These are phyloP conservation scores for Sclerotinia minor DNA, from an alignment of 2,329 filamentous ascomycete genomes.

Conservation along the genomic window DNA sequence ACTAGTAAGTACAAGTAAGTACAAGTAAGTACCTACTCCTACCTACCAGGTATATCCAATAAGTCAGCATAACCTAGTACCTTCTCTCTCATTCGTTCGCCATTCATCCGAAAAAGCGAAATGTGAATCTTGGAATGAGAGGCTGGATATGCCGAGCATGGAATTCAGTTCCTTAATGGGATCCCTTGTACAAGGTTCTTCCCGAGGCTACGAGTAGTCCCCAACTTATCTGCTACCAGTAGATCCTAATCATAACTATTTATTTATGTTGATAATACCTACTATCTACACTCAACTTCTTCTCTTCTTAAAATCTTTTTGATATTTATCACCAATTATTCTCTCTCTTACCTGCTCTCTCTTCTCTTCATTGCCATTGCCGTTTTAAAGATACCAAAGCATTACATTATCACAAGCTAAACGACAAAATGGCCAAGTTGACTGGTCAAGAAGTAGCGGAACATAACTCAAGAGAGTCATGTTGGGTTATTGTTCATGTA, in stretches of 20 bases:
- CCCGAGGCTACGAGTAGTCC: constrained; percentile 14
- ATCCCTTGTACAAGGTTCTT: not conserved
- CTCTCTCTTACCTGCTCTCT: not conserved
- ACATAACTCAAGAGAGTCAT: constrained; percentile 80
- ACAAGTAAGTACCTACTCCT: too few species aligned
- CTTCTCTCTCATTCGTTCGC: constrained; percentile 19
- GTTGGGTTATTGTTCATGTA: constrained; percentile 88
- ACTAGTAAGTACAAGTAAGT: too few species aligned
- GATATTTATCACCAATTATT: not conserved
- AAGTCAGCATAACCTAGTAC: not conserved
- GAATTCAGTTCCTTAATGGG: not conserved
- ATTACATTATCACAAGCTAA: constrained; percentile 6
- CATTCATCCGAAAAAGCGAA: constrained; percentile 27
- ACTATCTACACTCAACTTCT: not conserved
- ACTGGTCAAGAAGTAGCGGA: constrained; percentile 61
- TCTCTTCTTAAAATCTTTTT: not conserved
- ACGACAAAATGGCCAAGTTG: constrained; percentile 41
- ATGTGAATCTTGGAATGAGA: constrained; percentile 1
- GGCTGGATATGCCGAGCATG: constrained; percentile 19
- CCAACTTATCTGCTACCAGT: not conserved
- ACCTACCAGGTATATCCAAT: too few species aligned
- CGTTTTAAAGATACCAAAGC: not conserved
- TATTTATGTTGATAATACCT: constrained; percentile 12
- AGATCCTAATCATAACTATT: too few species aligned
- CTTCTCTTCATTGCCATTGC: not conserved